Conservation (phyloP, 169 alveolate genomes). For the Cryptosporidium viatorum region DNA sequence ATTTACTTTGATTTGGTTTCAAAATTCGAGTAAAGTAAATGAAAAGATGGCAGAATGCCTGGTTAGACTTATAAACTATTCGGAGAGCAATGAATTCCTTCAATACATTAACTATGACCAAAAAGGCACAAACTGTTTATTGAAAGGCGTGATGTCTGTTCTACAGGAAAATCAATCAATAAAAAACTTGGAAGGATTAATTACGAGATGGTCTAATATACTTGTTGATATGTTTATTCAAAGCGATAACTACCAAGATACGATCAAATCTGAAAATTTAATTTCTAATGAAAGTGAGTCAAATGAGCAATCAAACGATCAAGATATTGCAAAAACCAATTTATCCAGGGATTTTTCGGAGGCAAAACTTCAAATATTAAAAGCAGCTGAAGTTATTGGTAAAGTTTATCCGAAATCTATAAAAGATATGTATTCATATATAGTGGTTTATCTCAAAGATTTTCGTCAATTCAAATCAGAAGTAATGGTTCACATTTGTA, state of each 20-base stretch:
- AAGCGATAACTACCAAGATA: neutral
- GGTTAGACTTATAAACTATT: slow-evolving; percentile 21
- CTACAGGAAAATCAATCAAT: slow-evolving; percentile 5
- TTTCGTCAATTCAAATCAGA: slow-evolving; percentile 21
- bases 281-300: neutral
- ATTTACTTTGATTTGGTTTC: slow-evolving; percentile 60
- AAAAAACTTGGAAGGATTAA: neutral
- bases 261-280: neutral
- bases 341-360: slow-evolving; percentile 34
- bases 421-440: slow-evolving; percentile 39
- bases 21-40: slow-evolving; percentile 4
- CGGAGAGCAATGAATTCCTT: slow-evolving; percentile 40
- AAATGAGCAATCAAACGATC: neutral
- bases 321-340: neutral
- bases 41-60: slow-evolving; percentile 8
- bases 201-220: slow-evolving; percentile 56
- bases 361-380: slow-evolving; percentile 18
- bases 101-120: neutral
- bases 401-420: slow-evolving; percentile 58
- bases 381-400: slow-evolving; percentile 56
- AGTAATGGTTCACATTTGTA: slow-evolving; percentile 54
- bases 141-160: neutral
- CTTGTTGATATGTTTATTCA: slow-evolving; percentile 65
- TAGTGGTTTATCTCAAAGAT: slow-evolving; percentile 51
- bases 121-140: neutral